These are phyloP conservation scores for Leishmania braziliensis DNA, from an alignment of 208 protist species.

Conservation along the genomic window DNA sequence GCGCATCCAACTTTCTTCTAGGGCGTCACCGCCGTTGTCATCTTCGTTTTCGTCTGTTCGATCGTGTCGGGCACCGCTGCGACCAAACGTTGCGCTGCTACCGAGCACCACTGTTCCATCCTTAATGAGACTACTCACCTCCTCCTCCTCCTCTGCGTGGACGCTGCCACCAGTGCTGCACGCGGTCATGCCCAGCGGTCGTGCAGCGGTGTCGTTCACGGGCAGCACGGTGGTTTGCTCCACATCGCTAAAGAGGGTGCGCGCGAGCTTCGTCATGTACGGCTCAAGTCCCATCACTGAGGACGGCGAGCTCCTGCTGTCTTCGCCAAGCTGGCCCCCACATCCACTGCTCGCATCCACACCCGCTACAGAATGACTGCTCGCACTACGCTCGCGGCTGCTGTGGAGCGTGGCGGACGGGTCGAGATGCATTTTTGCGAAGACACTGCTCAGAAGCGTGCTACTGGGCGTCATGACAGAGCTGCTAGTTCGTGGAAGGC, in stretches of 20 bases:
- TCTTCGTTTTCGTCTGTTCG: background rate
- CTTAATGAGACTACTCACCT: background rate
- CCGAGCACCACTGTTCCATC: background rate
- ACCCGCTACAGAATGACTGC: conserved; percentile 7
- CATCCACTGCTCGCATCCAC: background rate
- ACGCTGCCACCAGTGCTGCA: conserved; percentile 3
- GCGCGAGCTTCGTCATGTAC: conserved; percentile 75
- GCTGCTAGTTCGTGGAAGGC: conserved; percentile 22
- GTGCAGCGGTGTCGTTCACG: conserved; percentile 34
- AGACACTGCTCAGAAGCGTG: conserved; percentile 28
- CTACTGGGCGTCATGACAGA: conserved; percentile 5
- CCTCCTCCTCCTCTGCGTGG: conserved; percentile 7
- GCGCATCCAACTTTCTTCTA: background rate
- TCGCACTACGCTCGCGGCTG: conserved; percentile 19
- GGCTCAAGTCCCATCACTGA: conserved; percentile 63
- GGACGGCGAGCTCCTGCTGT: background rate
- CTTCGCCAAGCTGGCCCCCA: background rate
- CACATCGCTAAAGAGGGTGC: conserved; percentile 68
- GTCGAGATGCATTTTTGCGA: conserved; percentile 50
- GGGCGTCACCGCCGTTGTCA: background rate
- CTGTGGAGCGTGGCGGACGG: conserved; percentile 10
- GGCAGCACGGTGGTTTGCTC: conserved; percentile 76
- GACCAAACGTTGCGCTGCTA: background rate
- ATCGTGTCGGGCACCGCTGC: too few species aligned
- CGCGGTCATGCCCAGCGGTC: conserved; percentile 2